Conservation (phyloP, 371 early-diverging fungal species). For the Mucor sp. region DNA sequence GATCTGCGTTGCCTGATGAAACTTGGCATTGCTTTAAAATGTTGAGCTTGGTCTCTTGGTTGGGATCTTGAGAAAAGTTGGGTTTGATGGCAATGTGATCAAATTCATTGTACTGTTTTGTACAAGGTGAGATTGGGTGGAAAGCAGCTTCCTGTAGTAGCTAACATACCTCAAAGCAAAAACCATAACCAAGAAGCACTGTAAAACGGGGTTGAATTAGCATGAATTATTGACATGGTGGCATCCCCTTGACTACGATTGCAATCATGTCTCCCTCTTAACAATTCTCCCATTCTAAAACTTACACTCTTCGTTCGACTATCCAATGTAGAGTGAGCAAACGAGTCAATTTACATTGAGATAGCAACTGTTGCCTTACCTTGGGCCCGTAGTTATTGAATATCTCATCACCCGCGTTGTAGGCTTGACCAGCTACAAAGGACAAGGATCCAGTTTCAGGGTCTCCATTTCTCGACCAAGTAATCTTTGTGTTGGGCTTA, state of each 20-base stretch:
- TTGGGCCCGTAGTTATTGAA: slow-evolving; percentile 74
- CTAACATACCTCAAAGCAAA: slow-evolving; percentile 63
- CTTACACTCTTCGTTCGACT: slow-evolving; percentile 74
- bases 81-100: slow-evolving; percentile 55
- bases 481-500: slow-evolving; percentile 51
- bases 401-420: slow-evolving; percentile 49
- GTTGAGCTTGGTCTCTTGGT: slow-evolving; percentile 38
- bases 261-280: background rate
- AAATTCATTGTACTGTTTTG: slow-evolving; percentile 43
- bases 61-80: slow-evolving; percentile 64
- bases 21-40: slow-evolving; percentile 47
- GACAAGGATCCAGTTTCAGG: slow-evolving; percentile 31
- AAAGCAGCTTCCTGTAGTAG: too few relatives aligned
- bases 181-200: slow-evolving; percentile 66
- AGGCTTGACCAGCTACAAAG: slow-evolving; percentile 37
- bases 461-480: slow-evolving; percentile 48
- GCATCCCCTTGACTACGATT: background rate
- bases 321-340: background rate
- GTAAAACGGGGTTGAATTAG: background rate
- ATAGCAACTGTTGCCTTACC: slow-evolving; percentile 34
- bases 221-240: background rate
- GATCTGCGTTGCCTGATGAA: slow-evolving; percentile 28
- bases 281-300: background rate
- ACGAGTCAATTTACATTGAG: background rate
- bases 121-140: too few relatives aligned